Evolutionary conservation across 345 rosid species (phyloP), one percentile per base, ranked within the genome.

Genomic region (Populus davidiana): DNA sequence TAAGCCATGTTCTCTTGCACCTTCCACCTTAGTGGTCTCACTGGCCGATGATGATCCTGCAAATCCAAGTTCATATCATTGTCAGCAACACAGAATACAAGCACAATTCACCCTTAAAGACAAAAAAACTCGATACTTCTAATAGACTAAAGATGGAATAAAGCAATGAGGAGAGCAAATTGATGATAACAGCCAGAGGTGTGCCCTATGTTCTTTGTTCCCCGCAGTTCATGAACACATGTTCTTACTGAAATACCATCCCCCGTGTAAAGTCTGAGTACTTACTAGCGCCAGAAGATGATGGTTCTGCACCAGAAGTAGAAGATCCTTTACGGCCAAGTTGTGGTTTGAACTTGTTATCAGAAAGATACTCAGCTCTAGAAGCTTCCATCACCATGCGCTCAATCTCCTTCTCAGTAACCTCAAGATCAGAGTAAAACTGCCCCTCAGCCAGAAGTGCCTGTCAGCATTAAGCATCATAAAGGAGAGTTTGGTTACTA

Each of bases 251-350:
- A 33, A 41, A 13, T 69, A 0, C 2, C 39, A 79, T 54, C 38
- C 66, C 66, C 56, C 11, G 69, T 54, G 39, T n/a, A 25, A 67
- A 14, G 74, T 56, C 67, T 29, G 25, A 36, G 75, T 16, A 86
- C 98, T 92, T 83, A 96, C 99, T 88, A 74, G 95, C 94, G 64
- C 93, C 98, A 72, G 99, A 96, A 59, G 98, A 96, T 21, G 99
- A 96, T 7, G 99, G 96, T 82, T 96, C 99, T 8, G 99, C 91
- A 39, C 80, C 87, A 29, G 97, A 94, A 41, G 94, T 87, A 41
- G 96, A 92, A 25, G 97, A 92, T 70, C 90, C 95, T 83, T 91
- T 87, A 50, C 61, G 81, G 66, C 88, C 89, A 36, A 86, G 81
- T 56, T 90, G 93, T 81, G 82, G 91, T 86, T 89, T 91, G 27